These are phyloP conservation scores for Endogone sp. DNA, from an alignment of 192 early-diverging fungal genomes.

Conservation along the genomic window DNA sequence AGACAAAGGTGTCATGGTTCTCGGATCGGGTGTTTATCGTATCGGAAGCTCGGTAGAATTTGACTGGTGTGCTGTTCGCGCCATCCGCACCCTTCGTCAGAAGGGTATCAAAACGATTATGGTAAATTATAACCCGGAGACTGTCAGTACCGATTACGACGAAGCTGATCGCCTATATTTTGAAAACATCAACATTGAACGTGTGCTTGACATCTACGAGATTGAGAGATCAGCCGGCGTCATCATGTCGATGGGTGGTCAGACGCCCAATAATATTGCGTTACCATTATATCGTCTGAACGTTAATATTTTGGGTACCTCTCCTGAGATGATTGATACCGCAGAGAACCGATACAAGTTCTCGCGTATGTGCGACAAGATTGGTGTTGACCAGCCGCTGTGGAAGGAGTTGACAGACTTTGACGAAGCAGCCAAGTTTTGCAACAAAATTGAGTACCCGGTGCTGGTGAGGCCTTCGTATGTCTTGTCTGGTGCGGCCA, in stretches of 20 bases:
- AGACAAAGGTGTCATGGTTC: slow-evolving; percentile 94
- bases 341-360: slow-evolving; percentile 99
- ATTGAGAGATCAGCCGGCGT: slow-evolving; percentile 81
- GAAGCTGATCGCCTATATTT: slow-evolving; percentile 98
- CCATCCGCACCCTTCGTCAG: slow-evolving; percentile 89
- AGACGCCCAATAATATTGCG: slow-evolving; percentile 98
- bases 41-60: slow-evolving; percentile 99
- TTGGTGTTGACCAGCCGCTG: slow-evolving; percentile 94
- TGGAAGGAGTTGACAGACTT: slow-evolving; percentile 95
- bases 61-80: slow-evolving; percentile 98
- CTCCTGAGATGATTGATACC: slow-evolving; percentile 94
- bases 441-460: slow-evolving; percentile 86
- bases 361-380: slow-evolving; percentile 93
- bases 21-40: slow-evolving; percentile 97
- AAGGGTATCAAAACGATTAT: slow-evolving; percentile 91
- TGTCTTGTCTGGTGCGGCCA: slow-evolving; percentile 97
- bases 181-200: slow-evolving; percentile 90
- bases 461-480: slow-evolving; percentile 98
- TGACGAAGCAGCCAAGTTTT: slow-evolving; percentile 84
- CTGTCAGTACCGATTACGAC: slow-evolving; percentile 99
- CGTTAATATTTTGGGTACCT: slow-evolving; percentile 93
- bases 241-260: slow-evolving; percentile 94
- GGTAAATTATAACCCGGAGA: slow-evolving; percentile 99
- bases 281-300: slow-evolving; percentile 85
- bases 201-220: slow-evolving; percentile 97